Base-by-base conservation (phyloP, 345 rosid genomes). In the Nasturtium officinale region DNA sequence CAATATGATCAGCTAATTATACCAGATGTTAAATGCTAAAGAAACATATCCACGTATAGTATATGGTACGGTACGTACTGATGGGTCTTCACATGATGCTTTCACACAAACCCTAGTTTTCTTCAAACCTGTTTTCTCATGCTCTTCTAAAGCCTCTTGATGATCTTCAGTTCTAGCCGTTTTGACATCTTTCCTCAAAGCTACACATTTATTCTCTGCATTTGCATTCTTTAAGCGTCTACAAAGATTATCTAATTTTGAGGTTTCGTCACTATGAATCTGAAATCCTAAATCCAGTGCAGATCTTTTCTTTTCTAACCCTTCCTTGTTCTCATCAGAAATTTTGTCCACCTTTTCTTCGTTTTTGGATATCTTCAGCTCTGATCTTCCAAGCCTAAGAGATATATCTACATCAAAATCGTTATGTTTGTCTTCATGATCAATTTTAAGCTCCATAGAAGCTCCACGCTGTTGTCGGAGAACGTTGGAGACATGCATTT, bases 81-180 rank as follows among this genome's bases (percentile, higher is more conserved):
- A 86, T 42, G 90, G 84, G 35, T 87, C 83, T 61, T 92, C 91
- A 65, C 96, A 92, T 83, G 89, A 69, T 53, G 92, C 90, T 87
- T 88, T 82, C 21, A 92, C 88, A 71, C 84, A 92, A 81, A 92
- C 98, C 82, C 96, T 87, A 75, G 87, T 83, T 80, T 87, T 92
- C 79, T 90, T 92, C 58, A 69, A 61, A 40, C 85, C 79, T n/a
- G 40, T 6, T 65, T 82, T 83, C 9, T 86, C 85, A 57, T 11
- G 48, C 53, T 74, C 82, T 16, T 77, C 73, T 18, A 35, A 38
- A 16, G 67, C 81, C 64, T 84, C 89, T 50, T 87, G 74, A 0
- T 62, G 65, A 8, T 73, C 86, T 67, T 71, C 85, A 56, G 72
- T 74, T 74, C 79, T 83, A 76, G 33, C 20, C 1, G 79, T 79